Percentiles rank a stretch among this genome's conserved stretches.
phyloP scores from a whole-genome alignment of 495 filamentous ascomycete species.

The Penicillium macrosclerotiorum region DNA sequence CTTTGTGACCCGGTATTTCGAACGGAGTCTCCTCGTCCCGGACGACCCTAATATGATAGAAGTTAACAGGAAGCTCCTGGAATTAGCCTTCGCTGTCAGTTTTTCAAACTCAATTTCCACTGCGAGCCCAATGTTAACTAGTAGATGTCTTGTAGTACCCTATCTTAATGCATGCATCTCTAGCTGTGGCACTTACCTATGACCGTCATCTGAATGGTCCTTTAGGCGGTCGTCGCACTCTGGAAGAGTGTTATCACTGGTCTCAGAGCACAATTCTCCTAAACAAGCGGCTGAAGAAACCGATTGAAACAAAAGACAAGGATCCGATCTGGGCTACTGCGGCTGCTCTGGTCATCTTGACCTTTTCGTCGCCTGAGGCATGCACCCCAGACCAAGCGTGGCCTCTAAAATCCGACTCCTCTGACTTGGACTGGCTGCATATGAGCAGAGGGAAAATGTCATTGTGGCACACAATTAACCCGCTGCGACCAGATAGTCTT shows the following conservation, averaged over 20 bases:
- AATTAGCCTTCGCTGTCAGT: slow-evolving; percentile 37
- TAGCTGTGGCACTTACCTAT: slow-evolving; percentile 41
- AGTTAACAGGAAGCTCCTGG: slow-evolving; percentile 37
- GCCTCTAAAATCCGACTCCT: slow-evolving; percentile 34
- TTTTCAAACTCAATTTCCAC: background rate
- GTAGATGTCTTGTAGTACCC: slow-evolving; percentile 34
- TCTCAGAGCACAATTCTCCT: slow-evolving; percentile 38
- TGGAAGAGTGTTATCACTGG: slow-evolving; percentile 44
- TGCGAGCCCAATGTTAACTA: slow-evolving; percentile 10
- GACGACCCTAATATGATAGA: slow-evolving; percentile 34
- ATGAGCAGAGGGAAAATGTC: slow-evolving; percentile 45
- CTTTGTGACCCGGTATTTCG: slow-evolving; percentile 38
- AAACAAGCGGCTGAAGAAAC: slow-evolving; percentile 30
- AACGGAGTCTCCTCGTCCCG: slow-evolving; percentile 34
- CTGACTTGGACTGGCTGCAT: slow-evolving; percentile 42
- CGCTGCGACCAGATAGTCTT: slow-evolving; percentile 40
- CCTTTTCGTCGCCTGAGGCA: slow-evolving; percentile 39
- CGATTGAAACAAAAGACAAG: slow-evolving; percentile 35
- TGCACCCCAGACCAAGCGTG: slow-evolving; percentile 39
- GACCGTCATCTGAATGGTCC: slow-evolving; percentile 40
- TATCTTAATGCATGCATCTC: slow-evolving; percentile 46
- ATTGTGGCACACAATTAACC: slow-evolving; percentile 38
- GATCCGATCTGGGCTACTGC: slow-evolving; percentile 49
- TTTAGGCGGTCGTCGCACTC: slow-evolving; percentile 19
- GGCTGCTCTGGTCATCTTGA: slow-evolving; percentile 33